Conservation (phyloP, 345 rosid genomes). For the Schrenkiella parvula region DNA sequence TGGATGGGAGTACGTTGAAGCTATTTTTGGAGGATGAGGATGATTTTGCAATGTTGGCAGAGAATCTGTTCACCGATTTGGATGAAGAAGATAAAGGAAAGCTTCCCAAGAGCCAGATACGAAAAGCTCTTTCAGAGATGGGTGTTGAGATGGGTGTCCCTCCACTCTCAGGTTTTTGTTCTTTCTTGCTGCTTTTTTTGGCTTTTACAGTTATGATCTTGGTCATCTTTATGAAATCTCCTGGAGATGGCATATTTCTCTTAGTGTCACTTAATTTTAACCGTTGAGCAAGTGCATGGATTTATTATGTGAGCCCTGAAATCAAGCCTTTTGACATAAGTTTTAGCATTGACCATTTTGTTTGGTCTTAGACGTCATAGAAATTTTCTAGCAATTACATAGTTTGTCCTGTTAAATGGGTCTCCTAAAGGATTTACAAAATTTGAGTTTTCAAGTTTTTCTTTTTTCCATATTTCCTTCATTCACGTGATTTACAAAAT, state of each 20-base stretch:
- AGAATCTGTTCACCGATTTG: slow-evolving; percentile 76
- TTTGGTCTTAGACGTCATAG: neutral
- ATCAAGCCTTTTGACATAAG: neutral
- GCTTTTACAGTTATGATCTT: neutral
- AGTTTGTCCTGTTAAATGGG: neutral
- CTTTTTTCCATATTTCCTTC: neutral
- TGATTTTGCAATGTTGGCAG: slow-evolving; percentile 90
- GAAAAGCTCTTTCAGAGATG: slow-evolving; percentile 62
- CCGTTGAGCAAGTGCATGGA: neutral
- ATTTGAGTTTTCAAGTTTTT: neutral
- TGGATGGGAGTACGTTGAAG: slow-evolving; percentile 73
- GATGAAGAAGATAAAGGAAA: slow-evolving; percentile 77
- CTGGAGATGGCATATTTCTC: neutral
- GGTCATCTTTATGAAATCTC: neutral
- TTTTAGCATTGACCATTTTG: neutral
- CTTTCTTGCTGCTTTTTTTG: neutral
- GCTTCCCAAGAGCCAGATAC: slow-evolving; percentile 51
- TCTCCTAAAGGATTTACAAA: neutral
- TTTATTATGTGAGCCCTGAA: neutral
- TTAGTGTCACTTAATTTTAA: neutral
- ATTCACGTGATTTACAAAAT: neutral
- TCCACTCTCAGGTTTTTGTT: slow-evolving; percentile 66
- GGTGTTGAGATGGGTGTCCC: slow-evolving; percentile 91
- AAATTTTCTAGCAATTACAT: neutral
- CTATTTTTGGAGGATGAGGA: slow-evolving; percentile 77